Conservation (phyloP, 1,139 yeast species). For the Maudiozyma humilis region DNA sequence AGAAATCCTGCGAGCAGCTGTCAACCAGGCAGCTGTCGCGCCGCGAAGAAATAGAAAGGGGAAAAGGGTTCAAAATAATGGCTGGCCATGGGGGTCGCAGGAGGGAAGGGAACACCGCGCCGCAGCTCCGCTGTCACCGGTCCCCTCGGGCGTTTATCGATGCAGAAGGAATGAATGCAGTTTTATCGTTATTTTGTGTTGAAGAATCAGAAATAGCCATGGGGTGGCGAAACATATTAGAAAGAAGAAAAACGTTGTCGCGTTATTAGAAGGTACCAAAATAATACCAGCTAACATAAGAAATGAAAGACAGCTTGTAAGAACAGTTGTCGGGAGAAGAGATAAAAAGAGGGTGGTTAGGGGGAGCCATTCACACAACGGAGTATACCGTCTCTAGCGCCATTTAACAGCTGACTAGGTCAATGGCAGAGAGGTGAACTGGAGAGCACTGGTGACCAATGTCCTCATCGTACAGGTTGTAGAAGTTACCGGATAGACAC, state of each 20-base stretch:
- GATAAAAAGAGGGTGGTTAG: neutral
- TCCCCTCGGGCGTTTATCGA: neutral
- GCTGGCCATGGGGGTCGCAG: too few relatives aligned
- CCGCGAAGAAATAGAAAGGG: too few relatives aligned
- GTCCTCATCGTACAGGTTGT: constrained; percentile 70
- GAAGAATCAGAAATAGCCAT: neutral
- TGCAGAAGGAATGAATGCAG: constrained; percentile 18
- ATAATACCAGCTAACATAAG: too few relatives aligned
- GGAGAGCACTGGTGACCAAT: constrained; percentile 60
- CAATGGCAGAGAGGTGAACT: constrained; percentile 58
- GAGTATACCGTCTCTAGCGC: neutral
- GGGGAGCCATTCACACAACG: neutral
- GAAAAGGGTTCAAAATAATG: too few relatives aligned
- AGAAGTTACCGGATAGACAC: constrained; percentile 74
- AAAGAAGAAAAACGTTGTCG: neutral
- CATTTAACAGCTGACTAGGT: constrained; percentile 51
- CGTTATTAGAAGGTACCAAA: too few relatives aligned
- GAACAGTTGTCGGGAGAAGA: neutral
- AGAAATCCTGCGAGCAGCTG: too few relatives aligned
- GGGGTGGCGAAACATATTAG: neutral
- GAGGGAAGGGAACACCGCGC: too few relatives aligned
- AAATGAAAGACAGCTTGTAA: too few relatives aligned
- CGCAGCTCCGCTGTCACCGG: neutral
- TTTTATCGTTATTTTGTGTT: too few relatives aligned
- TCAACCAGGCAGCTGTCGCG: too few relatives aligned